Evolutionary conservation across 176 grass and related monocot genomes (phyloP).

Genomic region (Oryza rufipogon): DNA sequence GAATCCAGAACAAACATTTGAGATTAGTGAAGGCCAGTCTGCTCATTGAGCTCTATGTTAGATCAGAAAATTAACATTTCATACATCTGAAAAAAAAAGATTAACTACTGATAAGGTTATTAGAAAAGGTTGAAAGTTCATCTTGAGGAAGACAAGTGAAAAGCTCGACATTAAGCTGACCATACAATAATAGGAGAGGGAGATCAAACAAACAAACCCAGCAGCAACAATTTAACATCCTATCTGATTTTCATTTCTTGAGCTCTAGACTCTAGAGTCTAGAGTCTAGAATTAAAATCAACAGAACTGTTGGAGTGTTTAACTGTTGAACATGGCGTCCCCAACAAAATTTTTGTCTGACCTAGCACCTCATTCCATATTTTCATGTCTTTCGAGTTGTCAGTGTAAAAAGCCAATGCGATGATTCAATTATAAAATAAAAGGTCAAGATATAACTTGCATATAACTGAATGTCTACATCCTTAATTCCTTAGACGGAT

Average conservation of each 20-base stretch:
- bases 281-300: background rate
- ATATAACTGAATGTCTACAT: background rate
- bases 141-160: background rate
- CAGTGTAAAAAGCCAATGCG: background rate
- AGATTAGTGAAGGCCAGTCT: background rate
- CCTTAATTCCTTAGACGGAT: background rate
- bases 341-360: background rate
- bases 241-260: background rate
- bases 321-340: background rate
- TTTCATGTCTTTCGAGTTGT: background rate
- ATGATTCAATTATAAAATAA: background rate
- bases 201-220: background rate
- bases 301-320: background rate
- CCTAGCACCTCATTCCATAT: background rate
- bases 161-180: constrained; percentile 1
- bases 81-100: background rate
- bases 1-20: constrained; percentile 8
- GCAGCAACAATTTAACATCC: background rate
- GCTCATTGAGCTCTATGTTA: background rate
- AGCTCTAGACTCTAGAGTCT: background rate
- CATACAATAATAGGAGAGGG: background rate
- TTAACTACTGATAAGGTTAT: constrained; percentile 7
- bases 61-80: background rate
- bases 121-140: background rate
- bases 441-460: background rate